Conservation (phyloP, 169 alveolate genomes). For the Plasmodium vivax region DNA sequence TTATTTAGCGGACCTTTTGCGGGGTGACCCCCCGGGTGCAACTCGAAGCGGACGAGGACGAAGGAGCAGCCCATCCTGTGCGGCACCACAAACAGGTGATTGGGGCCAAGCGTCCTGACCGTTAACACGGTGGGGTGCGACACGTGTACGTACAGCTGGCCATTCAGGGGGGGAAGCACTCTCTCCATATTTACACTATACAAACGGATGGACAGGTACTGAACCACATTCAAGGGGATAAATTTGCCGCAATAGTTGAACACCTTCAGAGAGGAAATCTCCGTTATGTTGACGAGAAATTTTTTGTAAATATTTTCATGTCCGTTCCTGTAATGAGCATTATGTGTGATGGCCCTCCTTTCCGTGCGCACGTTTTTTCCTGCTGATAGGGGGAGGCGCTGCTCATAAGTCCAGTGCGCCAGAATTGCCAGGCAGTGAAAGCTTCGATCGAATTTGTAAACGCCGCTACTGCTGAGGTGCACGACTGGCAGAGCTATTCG, state of each 20-base stretch:
- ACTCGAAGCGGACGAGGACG: neutral
- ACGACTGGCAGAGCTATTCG: neutral
- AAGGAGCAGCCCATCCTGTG: conserved; percentile 56
- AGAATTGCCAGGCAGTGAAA: conserved; percentile 11
- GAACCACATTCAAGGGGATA: conserved; percentile 46
- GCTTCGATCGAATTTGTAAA: conserved; percentile 21
- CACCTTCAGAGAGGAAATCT: conserved; percentile 20
- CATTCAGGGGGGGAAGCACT: conserved; percentile 43
- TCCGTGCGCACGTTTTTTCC: neutral
- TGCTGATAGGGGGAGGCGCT: neutral
- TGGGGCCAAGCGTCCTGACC: conserved; percentile 4
- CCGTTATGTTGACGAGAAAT: conserved; percentile 8
- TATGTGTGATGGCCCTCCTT: neutral
- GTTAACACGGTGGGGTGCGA: conserved; percentile 39
- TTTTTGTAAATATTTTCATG: conserved; percentile 7
- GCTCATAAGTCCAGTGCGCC: neutral
- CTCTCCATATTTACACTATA: conserved; percentile 24
- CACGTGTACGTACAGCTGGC: neutral
- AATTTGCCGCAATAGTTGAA: conserved; percentile 28
- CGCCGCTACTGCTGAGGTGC: conserved; percentile 6
- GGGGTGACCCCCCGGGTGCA: neutral
- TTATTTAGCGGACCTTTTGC: neutral
- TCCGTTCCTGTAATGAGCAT: neutral
- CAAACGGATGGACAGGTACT: conserved; percentile 17
- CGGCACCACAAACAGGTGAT: conserved; percentile 44